Percentiles rank a stretch among this genome's conserved stretches.
phyloP scores from a whole-genome alignment of 2,329 filamentous ascomycete genomes.

The Cladosporium sp. region DNA sequence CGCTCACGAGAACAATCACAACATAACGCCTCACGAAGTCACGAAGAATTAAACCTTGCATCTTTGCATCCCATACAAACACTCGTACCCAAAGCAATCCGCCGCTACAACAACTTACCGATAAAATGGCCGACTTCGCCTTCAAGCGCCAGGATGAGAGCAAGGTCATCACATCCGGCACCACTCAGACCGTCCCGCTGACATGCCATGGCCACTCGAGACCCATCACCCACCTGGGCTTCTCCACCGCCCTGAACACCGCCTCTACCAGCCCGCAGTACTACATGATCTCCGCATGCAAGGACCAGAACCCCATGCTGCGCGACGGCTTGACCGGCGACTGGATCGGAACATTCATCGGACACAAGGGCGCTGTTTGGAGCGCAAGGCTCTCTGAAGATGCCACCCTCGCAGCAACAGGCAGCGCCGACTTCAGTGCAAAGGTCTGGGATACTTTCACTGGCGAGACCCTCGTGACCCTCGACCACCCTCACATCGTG shows the following conservation, averaged over 20 bases:
- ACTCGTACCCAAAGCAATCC: background rate
- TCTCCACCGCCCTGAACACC: slow-evolving; percentile 69
- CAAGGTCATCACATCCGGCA: slow-evolving; percentile 32
- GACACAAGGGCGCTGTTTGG: slow-evolving; percentile 98
- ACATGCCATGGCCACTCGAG: slow-evolving; percentile 94
- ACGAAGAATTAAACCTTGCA: slow-evolving; percentile 9
- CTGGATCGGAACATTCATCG: slow-evolving; percentile 97
- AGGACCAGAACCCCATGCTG: slow-evolving; percentile 98
- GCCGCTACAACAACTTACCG: background rate
- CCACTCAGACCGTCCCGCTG: slow-evolving; percentile 73
- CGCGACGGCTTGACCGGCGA: slow-evolving; percentile 94
- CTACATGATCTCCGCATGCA: slow-evolving; percentile 79
- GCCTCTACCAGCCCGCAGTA: slow-evolving; percentile 52
- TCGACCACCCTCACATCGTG: slow-evolving; percentile 94
- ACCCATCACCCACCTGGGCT: slow-evolving; percentile 87
- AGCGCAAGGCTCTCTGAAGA: slow-evolving; percentile 89
- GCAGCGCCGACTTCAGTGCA: slow-evolving; percentile 86
- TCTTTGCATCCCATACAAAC: background rate
- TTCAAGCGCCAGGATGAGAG: slow-evolving; percentile 40
- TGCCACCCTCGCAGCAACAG: slow-evolving; percentile 84
- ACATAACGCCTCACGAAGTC: slow-evolving; percentile 13
- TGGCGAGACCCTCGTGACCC: slow-evolving; percentile 81
- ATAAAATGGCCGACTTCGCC: slow-evolving; percentile 38
- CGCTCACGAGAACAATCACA: slow-evolving; percentile 5
- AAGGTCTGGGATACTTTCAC: slow-evolving; percentile 98